Conservation (phyloP, 306 rosid species). For the Dalbergia cultrata region DNA sequence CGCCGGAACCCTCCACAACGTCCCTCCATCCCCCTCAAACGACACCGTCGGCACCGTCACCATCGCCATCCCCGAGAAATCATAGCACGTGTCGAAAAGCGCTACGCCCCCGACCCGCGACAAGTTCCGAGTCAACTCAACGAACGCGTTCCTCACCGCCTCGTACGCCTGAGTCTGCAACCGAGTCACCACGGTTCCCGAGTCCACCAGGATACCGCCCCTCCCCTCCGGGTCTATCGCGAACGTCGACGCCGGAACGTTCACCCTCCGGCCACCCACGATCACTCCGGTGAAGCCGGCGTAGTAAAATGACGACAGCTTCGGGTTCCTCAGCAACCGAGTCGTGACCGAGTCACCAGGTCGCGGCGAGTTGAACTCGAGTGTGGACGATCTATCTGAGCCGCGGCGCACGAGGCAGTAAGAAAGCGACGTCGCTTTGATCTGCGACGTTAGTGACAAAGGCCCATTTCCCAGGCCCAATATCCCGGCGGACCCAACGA, state of each 20-base stretch:
- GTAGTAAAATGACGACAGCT: constrained; percentile 58
- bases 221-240: constrained; percentile 49
- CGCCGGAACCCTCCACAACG: constrained; percentile 55
- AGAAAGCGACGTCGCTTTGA: constrained; percentile 68
- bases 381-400: constrained; percentile 60
- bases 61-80: constrained; percentile 48
- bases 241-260: constrained; percentile 54
- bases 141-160: constrained; percentile 72
- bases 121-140: constrained; percentile 47
- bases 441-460: constrained; percentile 57
- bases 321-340: constrained; percentile 47
- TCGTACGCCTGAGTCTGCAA: constrained; percentile 57
- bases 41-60: constrained; percentile 73
- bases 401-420: constrained; percentile 77
- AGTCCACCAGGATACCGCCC: constrained; percentile 78
- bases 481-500: constrained; percentile 66
- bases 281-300: constrained; percentile 59
- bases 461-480: constrained; percentile 76
- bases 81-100: constrained; percentile 78
- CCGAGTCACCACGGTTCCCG: constrained; percentile 75
- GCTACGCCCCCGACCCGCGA: constrained; percentile 39
- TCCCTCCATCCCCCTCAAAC: constrained; percentile 61
- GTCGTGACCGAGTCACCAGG: constrained; percentile 63
- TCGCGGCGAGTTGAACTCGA: constrained; percentile 71
- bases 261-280: constrained; percentile 58